Conservation (phyloP, 75 land plant species). For the Cunninghamia lanceolata region DNA sequence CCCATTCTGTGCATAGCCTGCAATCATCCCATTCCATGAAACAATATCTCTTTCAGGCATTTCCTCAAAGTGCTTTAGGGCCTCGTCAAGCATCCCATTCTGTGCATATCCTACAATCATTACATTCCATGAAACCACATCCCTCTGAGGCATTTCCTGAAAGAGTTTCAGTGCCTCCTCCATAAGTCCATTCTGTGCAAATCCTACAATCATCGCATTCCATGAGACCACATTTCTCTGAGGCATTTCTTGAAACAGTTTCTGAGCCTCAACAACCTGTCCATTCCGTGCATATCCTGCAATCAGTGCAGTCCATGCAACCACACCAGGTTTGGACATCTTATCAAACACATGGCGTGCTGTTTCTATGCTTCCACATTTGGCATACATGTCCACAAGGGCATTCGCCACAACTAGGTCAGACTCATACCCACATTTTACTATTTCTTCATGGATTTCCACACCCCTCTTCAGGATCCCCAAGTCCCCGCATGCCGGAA, state of each 20-base stretch:
- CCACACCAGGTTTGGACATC: neutral
- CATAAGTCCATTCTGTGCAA: slow-evolving; percentile 1
- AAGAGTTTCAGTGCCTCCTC: slow-evolving; percentile 11
- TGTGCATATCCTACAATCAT: slow-evolving; percentile 9
- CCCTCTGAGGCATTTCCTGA: slow-evolving; percentile 8
- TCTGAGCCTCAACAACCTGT: neutral
- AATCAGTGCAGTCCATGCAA: slow-evolving; percentile 11
- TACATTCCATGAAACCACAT: slow-evolving; percentile 12
- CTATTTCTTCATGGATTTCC: slow-evolving; percentile 43
- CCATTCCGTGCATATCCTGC: slow-evolving; percentile 1
- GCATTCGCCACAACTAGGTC: slow-evolving; percentile 28
- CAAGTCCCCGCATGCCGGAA: slow-evolving; percentile 33
- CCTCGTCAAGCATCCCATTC: slow-evolving; percentile 6
- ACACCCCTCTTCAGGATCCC: slow-evolving; percentile 28
- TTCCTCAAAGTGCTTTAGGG: neutral
- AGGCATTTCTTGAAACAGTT: neutral
- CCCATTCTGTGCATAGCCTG: slow-evolving; percentile 11
- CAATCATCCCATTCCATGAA: slow-evolving; percentile 19
- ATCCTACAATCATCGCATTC: slow-evolving; percentile 14
- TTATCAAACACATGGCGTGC: slow-evolving; percentile 8
- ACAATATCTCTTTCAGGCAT: slow-evolving; percentile 20
- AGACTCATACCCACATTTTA: slow-evolving; percentile 19
- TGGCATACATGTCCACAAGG: slow-evolving; percentile 53
- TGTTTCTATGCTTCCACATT: slow-evolving; percentile 31
- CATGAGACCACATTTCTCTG: slow-evolving; percentile 12